Conservation (phyloP, 1,284 basidiomycete species). For the Peniophora sp. region DNA sequence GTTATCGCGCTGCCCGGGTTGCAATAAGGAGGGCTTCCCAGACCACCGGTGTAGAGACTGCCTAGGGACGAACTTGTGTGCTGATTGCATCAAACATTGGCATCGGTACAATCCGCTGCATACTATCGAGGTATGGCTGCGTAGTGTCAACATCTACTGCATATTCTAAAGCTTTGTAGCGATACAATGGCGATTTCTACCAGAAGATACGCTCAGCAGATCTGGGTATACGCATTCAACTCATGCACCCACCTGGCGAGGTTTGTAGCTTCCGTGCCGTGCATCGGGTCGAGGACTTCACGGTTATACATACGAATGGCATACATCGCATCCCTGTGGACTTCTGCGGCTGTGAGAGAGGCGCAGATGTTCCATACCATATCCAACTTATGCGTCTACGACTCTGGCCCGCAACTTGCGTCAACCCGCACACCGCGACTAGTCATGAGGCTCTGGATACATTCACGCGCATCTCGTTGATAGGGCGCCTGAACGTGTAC, state of each 20-base stretch:
- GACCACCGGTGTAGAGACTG: neutral
- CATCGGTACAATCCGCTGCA: neutral
- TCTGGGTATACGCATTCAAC: neutral
- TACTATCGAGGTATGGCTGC: neutral
- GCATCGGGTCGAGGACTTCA: neutral
- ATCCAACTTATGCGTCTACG: conserved; percentile 3
- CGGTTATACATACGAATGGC: conserved; percentile 3
- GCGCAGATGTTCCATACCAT: neutral
- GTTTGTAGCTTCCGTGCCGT: neutral
- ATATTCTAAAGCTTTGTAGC: neutral
- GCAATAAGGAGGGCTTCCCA: no score
- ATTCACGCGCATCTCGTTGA: neutral
- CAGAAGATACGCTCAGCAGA: neutral
- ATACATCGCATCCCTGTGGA: conserved; percentile 2
- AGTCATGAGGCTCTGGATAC: conserved; percentile 4
- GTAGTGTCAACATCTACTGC: no score
- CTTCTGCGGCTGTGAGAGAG: neutral
- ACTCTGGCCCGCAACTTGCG: neutral
- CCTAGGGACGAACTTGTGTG: neutral
- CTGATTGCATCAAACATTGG: neutral
- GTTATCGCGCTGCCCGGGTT: no score
- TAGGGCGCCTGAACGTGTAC: neutral
- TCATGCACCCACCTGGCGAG: neutral
- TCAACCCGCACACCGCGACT: conserved; percentile 3
- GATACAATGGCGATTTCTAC: neutral